These are phyloP conservation scores for Raffaelea albimanens DNA, from an alignment of 2,329 filamentous ascomycete species.

Conservation along the genomic window DNA sequence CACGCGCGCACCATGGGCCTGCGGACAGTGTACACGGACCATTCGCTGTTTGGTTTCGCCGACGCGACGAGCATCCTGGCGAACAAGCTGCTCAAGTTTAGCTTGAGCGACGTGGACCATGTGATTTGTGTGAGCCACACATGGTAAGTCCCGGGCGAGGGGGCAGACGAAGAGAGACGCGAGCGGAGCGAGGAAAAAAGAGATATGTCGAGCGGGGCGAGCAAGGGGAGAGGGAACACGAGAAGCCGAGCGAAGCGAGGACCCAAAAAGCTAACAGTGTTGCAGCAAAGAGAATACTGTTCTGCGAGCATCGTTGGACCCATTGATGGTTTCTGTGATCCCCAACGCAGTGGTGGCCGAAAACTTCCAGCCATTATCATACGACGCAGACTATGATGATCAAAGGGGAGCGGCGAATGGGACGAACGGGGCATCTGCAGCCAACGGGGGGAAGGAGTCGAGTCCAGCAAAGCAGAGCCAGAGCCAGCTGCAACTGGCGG, in stretches of 20 bases:
- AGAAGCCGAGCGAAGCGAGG: no score
- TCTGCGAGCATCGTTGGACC: constrained; percentile 84
- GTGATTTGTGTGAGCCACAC: constrained; percentile 98
- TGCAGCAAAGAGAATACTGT: constrained; percentile 94
- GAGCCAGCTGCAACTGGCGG: constrained; percentile 26
- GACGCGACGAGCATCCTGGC: constrained; percentile 93
- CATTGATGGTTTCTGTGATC: constrained; percentile 94
- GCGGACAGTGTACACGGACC: constrained; percentile 92
- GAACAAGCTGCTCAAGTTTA: constrained; percentile 96
- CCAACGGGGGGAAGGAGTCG: no score
- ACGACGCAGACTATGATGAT: no score
- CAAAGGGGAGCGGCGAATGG: no score
- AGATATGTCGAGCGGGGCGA: background rate
- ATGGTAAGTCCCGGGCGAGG: constrained; percentile 57
- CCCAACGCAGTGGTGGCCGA: constrained; percentile 96
- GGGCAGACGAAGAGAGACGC: background rate
- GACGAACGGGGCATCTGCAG: no score
- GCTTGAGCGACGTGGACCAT: constrained; percentile 91
- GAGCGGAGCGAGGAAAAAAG: background rate
- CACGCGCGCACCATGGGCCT: constrained; percentile 95
- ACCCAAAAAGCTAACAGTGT: no score
- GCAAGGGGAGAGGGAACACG: background rate
- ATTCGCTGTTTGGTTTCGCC: constrained; percentile 94
- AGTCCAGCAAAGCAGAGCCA: no score
- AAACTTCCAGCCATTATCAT: constrained; percentile 72